Conservation (phyloP, 805 yeast genomes). For the Kluyveromyces wickerhamii region DNA sequence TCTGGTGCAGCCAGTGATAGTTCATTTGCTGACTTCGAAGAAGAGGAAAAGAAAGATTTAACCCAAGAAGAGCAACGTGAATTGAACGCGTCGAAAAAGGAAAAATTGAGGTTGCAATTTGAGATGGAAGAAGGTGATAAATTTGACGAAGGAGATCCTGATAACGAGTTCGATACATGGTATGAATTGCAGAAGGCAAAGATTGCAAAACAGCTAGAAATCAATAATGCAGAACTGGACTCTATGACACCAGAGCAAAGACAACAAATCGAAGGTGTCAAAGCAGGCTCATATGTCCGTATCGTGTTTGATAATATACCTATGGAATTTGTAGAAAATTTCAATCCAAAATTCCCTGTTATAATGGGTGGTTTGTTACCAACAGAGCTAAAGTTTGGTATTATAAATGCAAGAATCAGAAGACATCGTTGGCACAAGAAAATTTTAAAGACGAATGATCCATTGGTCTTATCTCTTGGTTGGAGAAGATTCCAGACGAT, state of each 20-base stretch:
- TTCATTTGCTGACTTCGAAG: constrained; percentile 36
- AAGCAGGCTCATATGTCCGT: constrained; percentile 91
- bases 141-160: constrained; percentile 73
- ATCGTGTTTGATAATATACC: constrained; percentile 77
- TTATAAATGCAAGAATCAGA: constrained; percentile 86
- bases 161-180: constrained; percentile 90
- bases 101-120: constrained; percentile 77
- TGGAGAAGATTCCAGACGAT: constrained; percentile 98
- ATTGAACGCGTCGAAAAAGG: constrained; percentile 82
- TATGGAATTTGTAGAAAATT: constrained; percentile 81
- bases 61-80: constrained; percentile 71
- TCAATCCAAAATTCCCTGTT: constrained; percentile 78
- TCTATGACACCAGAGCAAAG: constrained; percentile 72
- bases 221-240: constrained; percentile 74
- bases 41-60: constrained; percentile 33
- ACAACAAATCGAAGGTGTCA: constrained; percentile 77
- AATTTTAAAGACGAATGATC: constrained; percentile 91
- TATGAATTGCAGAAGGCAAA: constrained; percentile 95
- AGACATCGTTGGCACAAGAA: constrained; percentile 99
- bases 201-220: constrained; percentile 91
- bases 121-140: constrained; percentile 61
- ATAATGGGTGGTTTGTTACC: constrained; percentile 85
- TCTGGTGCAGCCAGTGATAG: constrained; percentile 31
- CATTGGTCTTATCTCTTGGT: constrained; percentile 85
- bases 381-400: constrained; percentile 89